Base-by-base conservation (phyloP, 257 asterid genomes). In the Verbena officinalis region DNA sequence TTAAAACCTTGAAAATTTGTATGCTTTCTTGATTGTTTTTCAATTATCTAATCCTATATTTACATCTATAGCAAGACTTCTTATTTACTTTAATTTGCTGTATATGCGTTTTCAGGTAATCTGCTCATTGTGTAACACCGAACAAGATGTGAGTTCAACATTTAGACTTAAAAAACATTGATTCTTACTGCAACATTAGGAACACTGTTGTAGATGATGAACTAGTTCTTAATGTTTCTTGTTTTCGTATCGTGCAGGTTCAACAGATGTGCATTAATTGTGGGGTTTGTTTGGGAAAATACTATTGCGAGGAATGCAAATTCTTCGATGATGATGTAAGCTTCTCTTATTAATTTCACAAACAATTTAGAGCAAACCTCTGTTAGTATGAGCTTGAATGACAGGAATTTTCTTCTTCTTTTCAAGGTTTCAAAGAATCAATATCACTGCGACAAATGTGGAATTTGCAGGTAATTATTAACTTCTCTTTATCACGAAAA, bases 241-340 rank as follows among this genome's bases (percentile, higher is more conserved):
- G 7, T 24, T 46, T 70, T 4, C 45, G 33, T 16, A 11, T 13
- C 19, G 58, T 71, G 40, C 62, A 78, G 84, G 78, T 71, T 49
- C 78, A 71, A 53, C 78, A 78, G 30, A 54, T 27, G 0, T 78
- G 83, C 55, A 74, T 61, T 4, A 75, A 61, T 1, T 88, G 96
- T 64, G 89, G 89, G 22, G 77, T 72, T 73, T 78, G 81, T 67
- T 69, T 83, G 84, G 95, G 95, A 39, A 80, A 79, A 5, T 88
- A 88, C 77, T 86, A 48, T 68, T 88, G 95, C 76, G 59, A 77
- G 2, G 67, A 67, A 61, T 88, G 96, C 85, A 85, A 81, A 33
- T 80, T 88, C 76, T 86, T 83, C 8, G 96, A 88, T 39, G 95
- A 86, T 54, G 87, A 86, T 74, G 95, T 85, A 64, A 77, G 85